Conservation (phyloP, 331 rosid genomes). For the Prunus yedoensis region DNA sequence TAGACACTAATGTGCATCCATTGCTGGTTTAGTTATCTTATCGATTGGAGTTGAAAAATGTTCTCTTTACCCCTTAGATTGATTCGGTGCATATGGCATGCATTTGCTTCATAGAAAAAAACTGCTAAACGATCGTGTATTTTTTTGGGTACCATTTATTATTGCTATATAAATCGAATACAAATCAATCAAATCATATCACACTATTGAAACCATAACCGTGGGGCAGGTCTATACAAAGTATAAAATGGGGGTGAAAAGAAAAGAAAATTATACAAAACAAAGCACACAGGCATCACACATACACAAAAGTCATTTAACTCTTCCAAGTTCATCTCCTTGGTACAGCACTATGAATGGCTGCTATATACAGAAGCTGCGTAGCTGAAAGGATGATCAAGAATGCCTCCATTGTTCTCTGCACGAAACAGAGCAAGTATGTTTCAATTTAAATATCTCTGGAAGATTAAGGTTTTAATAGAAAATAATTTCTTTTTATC, state of each 20-base stretch:
- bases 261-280: background rate
- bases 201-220: constrained; percentile 40
- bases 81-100: background rate
- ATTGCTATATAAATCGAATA: constrained; percentile 14
- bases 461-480: background rate
- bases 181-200: constrained; percentile 21
- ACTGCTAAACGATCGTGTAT: background rate
- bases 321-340: constrained; percentile 30
- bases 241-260: background rate
- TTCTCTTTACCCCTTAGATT: background rate
- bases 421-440: constrained; percentile 20
- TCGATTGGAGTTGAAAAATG: background rate
- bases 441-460: background rate
- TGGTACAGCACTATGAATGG: constrained; percentile 46
- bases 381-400: constrained; percentile 80
- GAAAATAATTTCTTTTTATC: constrained; percentile 4
- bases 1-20: background rate
- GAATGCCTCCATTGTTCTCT: constrained; percentile 92
- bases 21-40: background rate
- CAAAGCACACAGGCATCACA: constrained; percentile 27
- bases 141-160: no score
- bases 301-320: constrained; percentile 25
- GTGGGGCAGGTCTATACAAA: constrained; percentile 16
- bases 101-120: background rate
- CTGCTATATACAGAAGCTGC: constrained; percentile 64